A percentile compares a stretch with the other conserved stretches of the same genome.
Conservation (phyloP, 345 rosid genomes). For the Eucalyptus melliodora region DNA sequence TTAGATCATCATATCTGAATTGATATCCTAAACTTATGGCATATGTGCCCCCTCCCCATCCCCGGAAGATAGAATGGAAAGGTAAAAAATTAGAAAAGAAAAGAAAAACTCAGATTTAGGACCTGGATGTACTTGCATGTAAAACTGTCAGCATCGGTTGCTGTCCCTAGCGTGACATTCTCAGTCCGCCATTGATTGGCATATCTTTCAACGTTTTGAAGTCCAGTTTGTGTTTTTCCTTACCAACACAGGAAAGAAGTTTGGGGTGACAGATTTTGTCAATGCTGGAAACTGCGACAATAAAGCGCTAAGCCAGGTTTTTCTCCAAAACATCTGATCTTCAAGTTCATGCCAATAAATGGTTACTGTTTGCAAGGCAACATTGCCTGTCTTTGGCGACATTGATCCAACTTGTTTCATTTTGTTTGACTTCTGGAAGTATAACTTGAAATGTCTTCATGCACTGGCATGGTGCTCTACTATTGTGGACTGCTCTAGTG, state of each 20-base stretch:
- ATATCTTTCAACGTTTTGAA: background rate
- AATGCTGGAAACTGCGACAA: constrained; percentile 28
- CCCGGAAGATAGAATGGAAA: background rate
- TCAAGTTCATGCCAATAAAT: background rate
- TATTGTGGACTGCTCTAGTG: background rate
- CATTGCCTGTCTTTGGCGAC: background rate
- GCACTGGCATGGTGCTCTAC: background rate
- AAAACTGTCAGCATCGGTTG: background rate
- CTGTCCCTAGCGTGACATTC: background rate
- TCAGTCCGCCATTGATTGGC: background rate
- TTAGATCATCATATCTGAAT: background rate
- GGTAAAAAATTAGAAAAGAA: background rate
- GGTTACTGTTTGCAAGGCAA: background rate
- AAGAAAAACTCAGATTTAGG: background rate
- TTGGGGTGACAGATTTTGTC: constrained; percentile 73
- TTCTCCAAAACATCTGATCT: background rate
- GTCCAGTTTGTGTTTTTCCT: background rate
- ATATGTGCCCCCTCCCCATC: background rate
- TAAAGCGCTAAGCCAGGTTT: constrained; percentile 55
- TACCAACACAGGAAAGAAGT: constrained; percentile 32
- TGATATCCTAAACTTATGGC: background rate
- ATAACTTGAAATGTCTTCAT: background rate
- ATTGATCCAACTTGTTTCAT: background rate
- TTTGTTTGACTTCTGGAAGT: background rate
- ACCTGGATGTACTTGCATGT: background rate